Base-by-base conservation (phyloP, 2,329 filamentous ascomycete species). In the Pezicula radicicola region DNA sequence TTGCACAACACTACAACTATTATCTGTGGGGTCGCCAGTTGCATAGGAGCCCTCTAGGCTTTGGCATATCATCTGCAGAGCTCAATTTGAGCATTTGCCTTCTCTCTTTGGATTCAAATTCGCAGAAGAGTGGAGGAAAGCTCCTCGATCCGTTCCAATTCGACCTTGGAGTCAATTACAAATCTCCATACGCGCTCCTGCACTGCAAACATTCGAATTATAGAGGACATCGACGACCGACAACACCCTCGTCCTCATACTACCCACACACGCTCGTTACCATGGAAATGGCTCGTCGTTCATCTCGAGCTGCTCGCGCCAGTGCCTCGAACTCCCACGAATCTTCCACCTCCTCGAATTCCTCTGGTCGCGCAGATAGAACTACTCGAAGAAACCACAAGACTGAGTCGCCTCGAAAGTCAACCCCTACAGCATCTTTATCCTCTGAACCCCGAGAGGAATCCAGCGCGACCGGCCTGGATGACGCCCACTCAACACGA, bases 301-400 rank as follows among this genome's bases (percentile, higher is more conserved):
- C 93, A 70, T 96, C 92, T 67, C 94, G 92, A 72, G 87, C 93
- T 80, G 91, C 91, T 76, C 89, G 90, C 73, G 83, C 81, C 68
- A 84, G 84, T 63, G 88, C 92, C 76, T 81, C 85, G 65, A 82
- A 84, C 72, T 84, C 87, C 63, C 85, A 90, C 63, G 86, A 90
- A 63, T 90, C 88, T 57, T 91, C 88, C 57, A 84, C 87, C 47
- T 85, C 90, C 40, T 92, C 85, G 54, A 88, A 87, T 65, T 85
- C 88, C 40, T 92, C 89, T 55, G 81, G 80, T 62, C 89, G 89
- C 65, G 79, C 79, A 55, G 91, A 96, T 63, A 84, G 90, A 69
- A 83, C 76, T 66, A 88, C 87, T 47, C 81, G 88, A 70, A 83
- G 84, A 48, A 81, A 86, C 66, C 79, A 84, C 63, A 93, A 92